phyloP scores from a whole-genome alignment of 169 alveolate genomes.

The Cytauxzoon felis region DNA sequence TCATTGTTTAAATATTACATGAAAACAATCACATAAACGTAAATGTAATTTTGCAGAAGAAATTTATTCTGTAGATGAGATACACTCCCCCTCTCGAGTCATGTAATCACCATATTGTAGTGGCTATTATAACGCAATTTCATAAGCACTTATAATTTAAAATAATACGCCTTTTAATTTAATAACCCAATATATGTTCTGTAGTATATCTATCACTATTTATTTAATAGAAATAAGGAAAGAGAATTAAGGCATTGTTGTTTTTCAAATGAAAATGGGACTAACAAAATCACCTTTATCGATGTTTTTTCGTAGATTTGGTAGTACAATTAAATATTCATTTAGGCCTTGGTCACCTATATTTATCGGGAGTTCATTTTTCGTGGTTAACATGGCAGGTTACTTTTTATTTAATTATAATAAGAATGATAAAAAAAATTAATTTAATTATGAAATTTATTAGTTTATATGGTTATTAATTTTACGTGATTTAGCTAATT shows the following conservation, averaged over 20 bases:
- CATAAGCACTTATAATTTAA: background rate
- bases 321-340: constrained; percentile 10
- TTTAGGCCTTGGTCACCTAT: constrained; percentile 47
- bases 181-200: background rate
- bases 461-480: background rate
- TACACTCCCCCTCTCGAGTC: too few species aligned
- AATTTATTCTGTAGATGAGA: too few species aligned
- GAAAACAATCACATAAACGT: too few species aligned
- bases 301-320: constrained; percentile 5
- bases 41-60: too few species aligned
- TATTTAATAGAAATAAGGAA: too few species aligned
- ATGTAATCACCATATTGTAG: too few species aligned
- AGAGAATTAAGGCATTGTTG: too few species aligned
- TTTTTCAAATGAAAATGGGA: constrained; percentile 11
- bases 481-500: constrained; percentile 18
- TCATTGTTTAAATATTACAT: too few species aligned
- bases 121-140: background rate
- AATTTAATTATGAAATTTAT: background rate
- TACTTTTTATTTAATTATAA: constrained; percentile 44
- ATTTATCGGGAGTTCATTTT: constrained; percentile 32
- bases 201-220: background rate
- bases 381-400: constrained; percentile 54
- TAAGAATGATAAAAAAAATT: background rate
- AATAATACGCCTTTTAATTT: background rate
- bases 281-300: constrained; percentile 33